phyloP scores from a whole-genome alignment of 2,329 filamentous ascomycete species.

The Neonectria faginata region DNA sequence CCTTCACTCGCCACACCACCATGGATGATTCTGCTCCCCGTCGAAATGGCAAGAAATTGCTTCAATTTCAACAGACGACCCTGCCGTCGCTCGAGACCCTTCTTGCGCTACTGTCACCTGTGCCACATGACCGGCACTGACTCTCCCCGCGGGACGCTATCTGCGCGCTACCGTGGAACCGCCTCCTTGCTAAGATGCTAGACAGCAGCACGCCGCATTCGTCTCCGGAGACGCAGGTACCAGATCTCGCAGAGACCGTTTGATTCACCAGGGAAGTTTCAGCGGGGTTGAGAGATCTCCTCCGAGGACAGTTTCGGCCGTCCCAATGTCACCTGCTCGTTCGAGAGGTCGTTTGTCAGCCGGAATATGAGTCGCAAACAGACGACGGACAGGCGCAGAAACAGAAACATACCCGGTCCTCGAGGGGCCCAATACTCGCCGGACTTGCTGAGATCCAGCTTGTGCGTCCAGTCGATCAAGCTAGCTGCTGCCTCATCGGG shows the following conservation, averaged over 20 bases:
- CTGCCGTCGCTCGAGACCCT: neutral
- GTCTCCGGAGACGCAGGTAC: neutral
- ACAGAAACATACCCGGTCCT: slow-evolving; percentile 67
- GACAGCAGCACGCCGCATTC: neutral
- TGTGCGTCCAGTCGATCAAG: slow-evolving; percentile 70
- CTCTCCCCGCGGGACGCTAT: slow-evolving; percentile 12
- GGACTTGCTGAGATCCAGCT: slow-evolving; percentile 73
- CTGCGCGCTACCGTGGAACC: neutral
- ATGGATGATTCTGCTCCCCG: neutral
- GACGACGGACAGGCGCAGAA: neutral
- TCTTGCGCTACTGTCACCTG: slow-evolving; percentile 9
- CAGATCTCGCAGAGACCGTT: neutral
- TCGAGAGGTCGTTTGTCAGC: slow-evolving; percentile 19
- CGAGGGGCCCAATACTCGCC: slow-evolving; percentile 80
- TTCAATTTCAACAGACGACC: slow-evolving; percentile 21
- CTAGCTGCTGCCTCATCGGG: slow-evolving; percentile 75
- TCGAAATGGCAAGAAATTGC: slow-evolving; percentile 24
- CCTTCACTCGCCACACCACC: neutral
- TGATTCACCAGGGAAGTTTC: slow-evolving; percentile 71
- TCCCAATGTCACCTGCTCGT: slow-evolving; percentile 72
- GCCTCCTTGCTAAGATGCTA: neutral
- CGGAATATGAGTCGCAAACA: slow-evolving; percentile 18
- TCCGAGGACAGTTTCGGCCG: slow-evolving; percentile 72
- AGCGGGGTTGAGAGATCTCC: slow-evolving; percentile 71
- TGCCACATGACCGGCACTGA: slow-evolving; percentile 19